Conservation (phyloP, 176 grass and related monocot genomes). For the Triticum dicoccoides region DNA sequence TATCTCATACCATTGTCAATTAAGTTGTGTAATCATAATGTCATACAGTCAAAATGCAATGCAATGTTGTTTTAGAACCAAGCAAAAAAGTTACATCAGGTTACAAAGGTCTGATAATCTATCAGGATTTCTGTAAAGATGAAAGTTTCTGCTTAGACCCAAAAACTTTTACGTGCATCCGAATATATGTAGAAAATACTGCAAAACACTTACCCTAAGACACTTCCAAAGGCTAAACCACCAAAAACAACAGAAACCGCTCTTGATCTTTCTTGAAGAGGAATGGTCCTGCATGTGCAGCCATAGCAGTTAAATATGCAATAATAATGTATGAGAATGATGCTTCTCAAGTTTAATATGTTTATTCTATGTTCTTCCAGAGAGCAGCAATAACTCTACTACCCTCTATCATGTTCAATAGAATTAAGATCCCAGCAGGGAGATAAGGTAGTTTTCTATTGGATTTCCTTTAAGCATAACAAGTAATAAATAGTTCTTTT, state of each 20-base stretch:
- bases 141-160: background rate
- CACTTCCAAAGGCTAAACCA: conserved; percentile 87
- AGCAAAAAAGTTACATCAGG: conserved; percentile 3
- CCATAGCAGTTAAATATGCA: background rate
- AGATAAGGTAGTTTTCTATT: background rate
- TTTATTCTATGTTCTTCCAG: background rate
- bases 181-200: conserved; percentile 18
- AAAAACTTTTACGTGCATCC: background rate
- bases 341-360: background rate
- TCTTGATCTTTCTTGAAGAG: conserved; percentile 84
- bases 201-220: conserved; percentile 74
- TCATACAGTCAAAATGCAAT: background rate
- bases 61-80: conserved; percentile 3
- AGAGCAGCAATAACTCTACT: background rate
- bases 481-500: background rate
- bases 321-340: background rate
- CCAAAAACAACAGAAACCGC: conserved; percentile 98
- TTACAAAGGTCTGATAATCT: background rate
- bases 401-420: background rate
- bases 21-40: conserved; percentile 3
- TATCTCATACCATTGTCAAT: background rate
- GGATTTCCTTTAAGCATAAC: background rate
- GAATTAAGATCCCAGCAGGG: background rate
- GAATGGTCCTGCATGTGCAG: conserved; percentile 73
- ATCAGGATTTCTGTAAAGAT: conserved; percentile 15